These are phyloP conservation scores for Warburgia ugandensis DNA, from an alignment of 164 flowering plant genomes.

Conservation along the genomic window DNA sequence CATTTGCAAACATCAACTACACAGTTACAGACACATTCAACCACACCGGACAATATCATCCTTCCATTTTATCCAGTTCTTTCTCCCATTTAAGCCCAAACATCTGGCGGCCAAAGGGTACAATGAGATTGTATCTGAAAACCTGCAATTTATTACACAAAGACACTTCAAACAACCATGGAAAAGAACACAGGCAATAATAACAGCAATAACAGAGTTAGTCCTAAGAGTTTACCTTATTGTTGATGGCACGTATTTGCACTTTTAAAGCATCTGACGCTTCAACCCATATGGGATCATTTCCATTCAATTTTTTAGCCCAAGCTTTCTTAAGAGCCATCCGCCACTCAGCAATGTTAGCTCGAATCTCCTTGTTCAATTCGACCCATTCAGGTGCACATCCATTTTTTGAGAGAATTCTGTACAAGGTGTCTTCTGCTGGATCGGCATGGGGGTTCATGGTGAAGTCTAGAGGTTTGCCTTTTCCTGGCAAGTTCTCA, in stretches of 20 bases:
- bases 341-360: conserved; percentile 52
- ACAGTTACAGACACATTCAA: too few relatives aligned
- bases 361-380: conserved; percentile 80
- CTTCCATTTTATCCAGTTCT: conserved; percentile 51
- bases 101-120: conserved; percentile 92
- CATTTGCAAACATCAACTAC: too few relatives aligned
- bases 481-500: conserved; percentile 94
- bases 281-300: conserved; percentile 50
- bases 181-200: background rate
- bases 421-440: conserved; percentile 81
- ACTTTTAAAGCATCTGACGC: conserved; percentile 42
- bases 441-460: conserved; percentile 86
- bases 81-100: conserved; percentile 88
- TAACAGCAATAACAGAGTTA: background rate
- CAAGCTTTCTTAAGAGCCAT: conserved; percentile 55
- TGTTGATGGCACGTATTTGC: conserved; percentile 56
- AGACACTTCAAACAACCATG: background rate
- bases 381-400: conserved; percentile 97
- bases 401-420: conserved; percentile 71
- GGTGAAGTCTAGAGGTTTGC: conserved; percentile 70
- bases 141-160: conserved; percentile 43
- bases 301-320: conserved; percentile 24
- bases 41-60: conserved; percentile 5
- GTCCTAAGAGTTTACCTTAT: conserved; percentile 40
- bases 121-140: conserved; percentile 80